phyloP scores from a whole-genome alignment of 495 filamentous ascomycete species.

The Cudoniella acicularis region DNA sequence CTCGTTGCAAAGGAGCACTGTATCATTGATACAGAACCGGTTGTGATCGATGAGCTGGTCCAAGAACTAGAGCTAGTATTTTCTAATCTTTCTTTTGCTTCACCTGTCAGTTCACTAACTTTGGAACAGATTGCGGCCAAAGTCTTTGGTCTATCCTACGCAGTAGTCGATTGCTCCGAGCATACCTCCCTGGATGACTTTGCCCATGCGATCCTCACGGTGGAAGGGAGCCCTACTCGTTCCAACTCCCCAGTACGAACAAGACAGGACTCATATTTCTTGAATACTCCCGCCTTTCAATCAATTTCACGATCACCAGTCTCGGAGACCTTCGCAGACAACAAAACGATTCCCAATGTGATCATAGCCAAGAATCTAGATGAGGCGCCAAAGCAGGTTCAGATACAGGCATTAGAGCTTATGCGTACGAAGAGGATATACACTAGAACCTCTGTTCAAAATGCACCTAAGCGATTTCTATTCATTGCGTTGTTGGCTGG shows the following conservation, averaged over 20 bases:
- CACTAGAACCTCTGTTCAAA: constrained; percentile 64
- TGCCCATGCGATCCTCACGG: constrained; percentile 56
- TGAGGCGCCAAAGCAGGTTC: constrained; percentile 62
- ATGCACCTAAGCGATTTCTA: constrained; percentile 75
- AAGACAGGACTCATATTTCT: constrained; percentile 29
- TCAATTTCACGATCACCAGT: constrained; percentile 22
- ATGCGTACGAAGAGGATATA: constrained; percentile 75
- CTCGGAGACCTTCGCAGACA: constrained; percentile 24
- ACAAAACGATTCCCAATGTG: constrained; percentile 64
- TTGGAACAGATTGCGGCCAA: constrained; percentile 60
- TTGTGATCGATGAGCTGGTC: constrained; percentile 58
- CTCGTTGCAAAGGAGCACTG: constrained; percentile 80
- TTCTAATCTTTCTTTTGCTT: not conserved
- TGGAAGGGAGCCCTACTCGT: constrained; percentile 32
- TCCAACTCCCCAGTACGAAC: constrained; percentile 32
- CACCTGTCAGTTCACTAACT: no score
- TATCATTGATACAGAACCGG: constrained; percentile 69
- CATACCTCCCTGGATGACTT: constrained; percentile 79
- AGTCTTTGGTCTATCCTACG: constrained; percentile 66
- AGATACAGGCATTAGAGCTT: constrained; percentile 85
- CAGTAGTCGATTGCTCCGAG: constrained; percentile 65
- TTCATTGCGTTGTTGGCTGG: constrained; percentile 67
- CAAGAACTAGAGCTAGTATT: constrained; percentile 69
- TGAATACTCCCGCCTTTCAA: constrained; percentile 18
- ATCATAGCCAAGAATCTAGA: constrained; percentile 80